Evolutionary conservation across 2,329 filamentous ascomycete species (phyloP).

Genomic region (Claviceps fusiformis): DNA sequence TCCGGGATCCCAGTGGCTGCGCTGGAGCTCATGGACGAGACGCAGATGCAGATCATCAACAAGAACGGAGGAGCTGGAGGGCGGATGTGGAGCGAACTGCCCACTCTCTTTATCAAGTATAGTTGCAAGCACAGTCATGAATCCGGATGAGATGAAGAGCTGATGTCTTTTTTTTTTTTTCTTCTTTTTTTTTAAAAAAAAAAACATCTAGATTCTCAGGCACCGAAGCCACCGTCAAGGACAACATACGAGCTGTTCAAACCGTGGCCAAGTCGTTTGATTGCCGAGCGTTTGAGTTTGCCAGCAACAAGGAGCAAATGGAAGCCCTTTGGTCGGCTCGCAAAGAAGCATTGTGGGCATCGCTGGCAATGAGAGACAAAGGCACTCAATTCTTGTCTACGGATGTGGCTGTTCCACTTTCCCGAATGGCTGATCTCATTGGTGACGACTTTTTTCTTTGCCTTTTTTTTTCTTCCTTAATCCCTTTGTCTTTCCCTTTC

Average conservation of each 20-base stretch:
- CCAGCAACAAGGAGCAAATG: slow-evolving; percentile 48
- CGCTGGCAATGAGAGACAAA: slow-evolving; percentile 49
- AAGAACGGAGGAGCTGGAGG: slow-evolving; percentile 42
- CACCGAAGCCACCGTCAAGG: slow-evolving; percentile 45
- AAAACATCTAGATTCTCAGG: slow-evolving; percentile 39
- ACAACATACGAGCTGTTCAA: slow-evolving; percentile 43
- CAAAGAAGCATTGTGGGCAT: slow-evolving; percentile 62
- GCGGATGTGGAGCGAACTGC: slow-evolving; percentile 50
- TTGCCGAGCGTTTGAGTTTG: slow-evolving; percentile 55
- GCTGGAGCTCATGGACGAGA: slow-evolving; percentile 49
- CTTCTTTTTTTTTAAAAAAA: no score
- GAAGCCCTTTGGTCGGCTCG: slow-evolving; percentile 61
- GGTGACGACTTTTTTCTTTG: slow-evolving; percentile 11
- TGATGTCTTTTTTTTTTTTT: background rate
- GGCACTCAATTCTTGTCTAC: slow-evolving; percentile 62
- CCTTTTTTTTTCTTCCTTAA: background rate
- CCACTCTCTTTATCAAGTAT: slow-evolving; percentile 60
- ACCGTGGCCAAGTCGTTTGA: slow-evolving; percentile 34
- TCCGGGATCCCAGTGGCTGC: slow-evolving; percentile 54
- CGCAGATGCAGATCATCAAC: slow-evolving; percentile 57
- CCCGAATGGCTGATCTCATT: slow-evolving; percentile 56
- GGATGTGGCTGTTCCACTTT: slow-evolving; percentile 68
- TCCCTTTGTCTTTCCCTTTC: no score
- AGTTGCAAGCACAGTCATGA: background rate
- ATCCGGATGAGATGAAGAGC: background rate